Conservation (phyloP, 257 asterid species). For the Parsonsia alboflavescens region DNA sequence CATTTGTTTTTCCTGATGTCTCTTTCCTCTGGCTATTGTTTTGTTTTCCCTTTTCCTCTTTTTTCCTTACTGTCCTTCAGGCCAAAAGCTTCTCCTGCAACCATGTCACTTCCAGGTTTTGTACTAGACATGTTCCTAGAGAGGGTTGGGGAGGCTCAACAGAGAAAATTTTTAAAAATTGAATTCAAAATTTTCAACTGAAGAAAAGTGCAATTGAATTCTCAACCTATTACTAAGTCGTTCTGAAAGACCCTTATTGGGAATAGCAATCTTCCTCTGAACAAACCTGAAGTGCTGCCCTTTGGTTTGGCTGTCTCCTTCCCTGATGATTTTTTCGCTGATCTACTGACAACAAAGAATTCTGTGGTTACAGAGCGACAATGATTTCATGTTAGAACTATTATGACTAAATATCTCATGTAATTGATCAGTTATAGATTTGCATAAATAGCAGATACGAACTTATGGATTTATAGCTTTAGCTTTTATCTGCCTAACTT, state of each 20-base stretch:
- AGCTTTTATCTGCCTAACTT: constrained; percentile 1
- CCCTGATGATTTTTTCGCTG: not conserved
- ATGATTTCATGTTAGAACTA: not conserved
- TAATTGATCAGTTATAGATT: not conserved
- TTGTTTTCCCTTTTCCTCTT: not conserved
- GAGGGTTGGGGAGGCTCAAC: not conserved
- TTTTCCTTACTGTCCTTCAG: not conserved
- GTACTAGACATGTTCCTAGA: not conserved
- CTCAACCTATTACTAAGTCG: not conserved
- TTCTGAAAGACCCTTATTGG: not conserved
- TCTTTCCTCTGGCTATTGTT: not conserved
- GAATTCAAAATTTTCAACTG: not conserved
- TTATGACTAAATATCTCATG: not conserved
- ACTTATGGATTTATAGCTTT: not conserved
- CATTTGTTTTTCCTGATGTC: not conserved
- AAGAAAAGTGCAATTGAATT: not conserved
- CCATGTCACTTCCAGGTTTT: not conserved
- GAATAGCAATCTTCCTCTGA: not conserved
- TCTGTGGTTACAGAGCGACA: not conserved
- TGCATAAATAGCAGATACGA: not conserved
- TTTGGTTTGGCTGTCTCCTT: not conserved
- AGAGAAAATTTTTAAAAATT: not conserved
- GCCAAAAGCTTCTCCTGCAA: not conserved
- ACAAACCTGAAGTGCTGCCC: not conserved
- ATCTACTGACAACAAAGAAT: not conserved